Base-by-base conservation (phyloP, 2,329 filamentous ascomycete genomes). In the Daldinia sp. region DNA sequence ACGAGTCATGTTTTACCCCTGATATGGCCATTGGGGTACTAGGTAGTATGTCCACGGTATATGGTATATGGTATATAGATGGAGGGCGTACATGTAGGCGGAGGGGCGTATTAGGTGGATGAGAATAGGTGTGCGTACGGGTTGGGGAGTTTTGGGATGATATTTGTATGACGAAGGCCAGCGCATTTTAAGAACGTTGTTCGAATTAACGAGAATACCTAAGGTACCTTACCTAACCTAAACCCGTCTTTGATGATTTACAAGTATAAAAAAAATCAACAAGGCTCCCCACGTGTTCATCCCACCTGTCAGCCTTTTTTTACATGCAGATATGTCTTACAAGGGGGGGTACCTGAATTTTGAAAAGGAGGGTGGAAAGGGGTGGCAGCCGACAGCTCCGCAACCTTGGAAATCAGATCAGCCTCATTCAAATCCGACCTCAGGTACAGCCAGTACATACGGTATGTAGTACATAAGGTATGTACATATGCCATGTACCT, bases 231-330 rank as follows among this genome's bases (percentile, higher is more conserved):
- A n/a, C n/a, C 10, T 33, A 33, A 33, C 30, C 30, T 33, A 35
- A 2, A 10, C 20, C 20, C 10, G 7, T 7, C 33, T 10, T 35
- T 39, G 35, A 15, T n/a, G 26, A 9, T 30, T 50, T 30, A 50
- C 6, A 30, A 18, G 13, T 23, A 23, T 23, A 23, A 23, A 2
- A 23, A 28, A 41, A 42, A 63, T 23, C 18, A 12, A 60, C 30
- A 41, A 39, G 54, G 3, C 57, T 60, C 68, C 62, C 65, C 68
- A 63, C 61, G 54, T 53, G 68, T 60, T 68, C 68, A n/a, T 67
- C 41, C 46, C 37, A 26, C 23, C 39, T n/a, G 56, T 51, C 50
- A 23, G 59, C 55, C 42, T 18, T 60, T 64, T 39, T 39, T 39
- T 39, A 57, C 59, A 50, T 42, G 51, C 30, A 54, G 30, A 10